Percentiles rank a stretch among this genome's conserved stretches.
Evolutionary conservation across 75 land plant species (phyloP).

Genomic region (Azolla pinnata): DNA sequence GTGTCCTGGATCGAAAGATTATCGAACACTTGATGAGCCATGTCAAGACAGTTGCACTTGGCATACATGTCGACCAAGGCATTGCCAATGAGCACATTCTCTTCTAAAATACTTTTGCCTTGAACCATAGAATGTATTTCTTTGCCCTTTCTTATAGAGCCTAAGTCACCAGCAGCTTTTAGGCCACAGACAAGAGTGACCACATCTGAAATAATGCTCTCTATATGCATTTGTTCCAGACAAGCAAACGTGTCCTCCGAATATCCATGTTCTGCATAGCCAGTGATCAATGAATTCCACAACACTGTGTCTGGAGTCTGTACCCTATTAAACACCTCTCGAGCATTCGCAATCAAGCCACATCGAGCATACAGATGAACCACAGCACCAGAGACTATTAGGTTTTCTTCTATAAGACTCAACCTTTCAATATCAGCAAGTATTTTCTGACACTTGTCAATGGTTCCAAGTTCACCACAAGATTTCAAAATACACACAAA

Average conservation of each 20-base stretch:
- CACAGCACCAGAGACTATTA: conserved; percentile 15
- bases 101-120: conserved; percentile 22
- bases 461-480: conserved; percentile 14
- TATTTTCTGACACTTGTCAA: conserved; percentile 19
- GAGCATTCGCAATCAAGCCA: conserved; percentile 18
- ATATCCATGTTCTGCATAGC: conserved; percentile 32
- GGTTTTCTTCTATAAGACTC: conserved; percentile 14
- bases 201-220: conserved; percentile 24
- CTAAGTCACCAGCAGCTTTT: conserved; percentile 22
- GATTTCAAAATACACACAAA: conserved; percentile 22
- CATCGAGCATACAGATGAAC: conserved; percentile 28
- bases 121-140: conserved; percentile 47
- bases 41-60: conserved; percentile 16
- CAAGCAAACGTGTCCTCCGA: conserved; percentile 15
- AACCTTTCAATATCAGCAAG: conserved; percentile 24
- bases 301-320: conserved; percentile 14
- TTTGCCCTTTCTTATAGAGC: conserved; percentile 26
- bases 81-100: conserved; percentile 28
- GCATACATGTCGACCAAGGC: conserved; percentile 43
- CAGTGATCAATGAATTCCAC: conserved; percentile 25
- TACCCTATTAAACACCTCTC: conserved; percentile 15
- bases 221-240: conserved; percentile 14
- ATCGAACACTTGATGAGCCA: conserved; percentile 17
- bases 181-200: conserved; percentile 26
- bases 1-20: conserved; percentile 2